A percentile compares a stretch with the other conserved stretches of the same genome.
Conservation (phyloP, 176 grass and related monocot species). For the Pontederia paniculata region DNA sequence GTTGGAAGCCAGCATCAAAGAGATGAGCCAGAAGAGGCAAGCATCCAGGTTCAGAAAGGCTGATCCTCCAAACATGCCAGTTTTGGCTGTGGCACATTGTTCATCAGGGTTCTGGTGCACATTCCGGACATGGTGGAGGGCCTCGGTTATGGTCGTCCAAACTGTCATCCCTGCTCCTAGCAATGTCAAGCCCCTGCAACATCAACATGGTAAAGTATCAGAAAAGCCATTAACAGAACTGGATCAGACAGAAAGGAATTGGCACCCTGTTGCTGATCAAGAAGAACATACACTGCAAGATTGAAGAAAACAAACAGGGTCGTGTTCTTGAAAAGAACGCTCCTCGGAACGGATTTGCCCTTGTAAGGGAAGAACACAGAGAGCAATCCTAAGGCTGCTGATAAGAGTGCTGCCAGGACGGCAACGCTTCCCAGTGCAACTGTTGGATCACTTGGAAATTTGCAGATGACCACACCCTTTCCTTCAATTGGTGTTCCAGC, state of each 20-base stretch:
- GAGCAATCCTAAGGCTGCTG: slow-evolving; percentile 19
- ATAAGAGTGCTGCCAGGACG: slow-evolving; percentile 9
- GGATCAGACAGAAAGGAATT: background rate
- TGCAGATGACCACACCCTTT: slow-evolving; percentile 33
- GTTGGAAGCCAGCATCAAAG: slow-evolving; percentile 42
- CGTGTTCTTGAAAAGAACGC: slow-evolving; percentile 26
- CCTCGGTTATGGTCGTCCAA: slow-evolving; percentile 40
- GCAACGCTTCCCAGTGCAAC: slow-evolving; percentile 28
- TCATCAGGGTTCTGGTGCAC: slow-evolving; percentile 29
- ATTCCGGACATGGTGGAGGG: slow-evolving; percentile 25
- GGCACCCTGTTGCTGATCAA: background rate
- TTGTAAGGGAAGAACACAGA: slow-evolving; percentile 45
- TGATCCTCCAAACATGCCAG: slow-evolving; percentile 40
- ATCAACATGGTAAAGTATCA: background rate
- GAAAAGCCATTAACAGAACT: background rate
- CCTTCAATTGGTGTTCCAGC: slow-evolving; percentile 32
- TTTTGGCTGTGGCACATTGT: slow-evolving; percentile 35
- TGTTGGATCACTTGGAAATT: slow-evolving; percentile 34
- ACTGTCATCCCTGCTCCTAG: slow-evolving; percentile 22
- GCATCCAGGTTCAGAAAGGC: slow-evolving; percentile 53
- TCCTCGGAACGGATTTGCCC: slow-evolving; percentile 15
- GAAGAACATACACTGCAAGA: slow-evolving; percentile 33
- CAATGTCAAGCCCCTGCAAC: slow-evolving; percentile 24
- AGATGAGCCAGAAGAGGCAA: slow-evolving; percentile 48
- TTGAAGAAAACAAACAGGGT: slow-evolving; percentile 41